Evolutionary conservation across 352 stramenopile genomes (phyloP), one percentile per base, ranked within the genome.

Genomic region (Pythium dissotocum): DNA sequence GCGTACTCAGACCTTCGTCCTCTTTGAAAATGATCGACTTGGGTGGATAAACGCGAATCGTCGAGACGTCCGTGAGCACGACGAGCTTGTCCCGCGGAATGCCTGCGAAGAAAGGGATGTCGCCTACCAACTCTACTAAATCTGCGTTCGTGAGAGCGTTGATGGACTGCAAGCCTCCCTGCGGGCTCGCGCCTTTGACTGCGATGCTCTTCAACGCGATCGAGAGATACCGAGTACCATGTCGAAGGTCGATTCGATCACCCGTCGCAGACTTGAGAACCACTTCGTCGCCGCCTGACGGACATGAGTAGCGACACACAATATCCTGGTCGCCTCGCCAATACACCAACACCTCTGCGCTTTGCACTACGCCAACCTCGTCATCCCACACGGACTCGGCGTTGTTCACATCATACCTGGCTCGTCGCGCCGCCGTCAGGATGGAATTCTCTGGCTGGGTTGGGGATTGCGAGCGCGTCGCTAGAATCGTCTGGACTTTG

Each of bases 51-150:
- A 92, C 80, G 21, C 85, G 83, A 35, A 93, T 91, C 16, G 83
- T 91, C 3, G 85, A 91, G 62, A 93, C 73, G 51, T 93, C 85
- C 1, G 85, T 91, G 33, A 93, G 73, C 6, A 80, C 49, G 8
- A 72, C 64, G 18, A 93, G 78, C 57, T 90, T 84, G 26, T 85
- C 82, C 21, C 76, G 77, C 1, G 83, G 79, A 36, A 93, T 75
- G 40, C 75, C 77, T 2, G 80, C 69, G 49, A 93, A 93, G 65
- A 93, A 93, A 26, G 85, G 83, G 13, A 93, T 90, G n/a, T 73
- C 77, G 0, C 76, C 66, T 1, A 93, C 65, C 0, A 91, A 58
- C 13, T 82, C 82, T 12, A 92, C 76, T 35, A 91, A 72, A 57
- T 93, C 83, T 30, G 78, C 71, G 56, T 91, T 93, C 24, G 81